Evolutionary conservation across 1,139 yeast genomes (phyloP), one percentile per base, ranked within the genome.

Genomic region (Geotrichum bryndzae): DNA sequence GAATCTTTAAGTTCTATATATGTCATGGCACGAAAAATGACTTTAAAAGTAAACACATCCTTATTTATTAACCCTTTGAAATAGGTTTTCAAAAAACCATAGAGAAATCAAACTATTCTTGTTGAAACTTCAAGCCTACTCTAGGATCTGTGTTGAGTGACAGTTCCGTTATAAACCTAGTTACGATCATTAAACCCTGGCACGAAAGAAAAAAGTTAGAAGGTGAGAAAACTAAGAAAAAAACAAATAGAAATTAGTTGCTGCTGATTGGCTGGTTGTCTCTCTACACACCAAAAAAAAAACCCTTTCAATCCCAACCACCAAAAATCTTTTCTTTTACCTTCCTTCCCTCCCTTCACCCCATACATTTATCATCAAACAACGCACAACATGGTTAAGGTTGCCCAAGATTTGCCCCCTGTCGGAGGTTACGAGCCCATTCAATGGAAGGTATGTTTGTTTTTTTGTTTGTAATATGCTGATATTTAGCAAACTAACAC

Each of bases 371-470:
- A 50, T 50, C 29, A 50, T 15, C 29, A 50, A 23, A 27, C 52
- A 50, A 57, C 35, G 48, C 38, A 55, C 41, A 59, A 22, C 45
- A 29, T 54, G 50, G 68, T 63, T 56, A 69, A 72, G 70, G 74
- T 68, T 58, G 59, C 59, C 45, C 96, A 90, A 81, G 96, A 90
- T 73, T 80, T 90, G 73, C 96, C 96, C 73, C 96, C 96, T 66
- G 80, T 84, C 69, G 91, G 90, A 66, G 96, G 96, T 69, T 90
- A 89, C 71, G 92, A 87, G 68, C 88, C 90, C 59, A 83, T 90
- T 64, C 96, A 90, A 78, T 90, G 96, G 96, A 88, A 87, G 74
- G 77, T 74, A 63, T 31, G 58, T 60, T 35, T 8, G 18, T 38
- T 59, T 53, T 55, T 18, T 61, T 59, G n/a, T n/a, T 33, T 27